Conservation (phyloP, 352 stramenopile genomes). For the Pythium folliculosum region DNA sequence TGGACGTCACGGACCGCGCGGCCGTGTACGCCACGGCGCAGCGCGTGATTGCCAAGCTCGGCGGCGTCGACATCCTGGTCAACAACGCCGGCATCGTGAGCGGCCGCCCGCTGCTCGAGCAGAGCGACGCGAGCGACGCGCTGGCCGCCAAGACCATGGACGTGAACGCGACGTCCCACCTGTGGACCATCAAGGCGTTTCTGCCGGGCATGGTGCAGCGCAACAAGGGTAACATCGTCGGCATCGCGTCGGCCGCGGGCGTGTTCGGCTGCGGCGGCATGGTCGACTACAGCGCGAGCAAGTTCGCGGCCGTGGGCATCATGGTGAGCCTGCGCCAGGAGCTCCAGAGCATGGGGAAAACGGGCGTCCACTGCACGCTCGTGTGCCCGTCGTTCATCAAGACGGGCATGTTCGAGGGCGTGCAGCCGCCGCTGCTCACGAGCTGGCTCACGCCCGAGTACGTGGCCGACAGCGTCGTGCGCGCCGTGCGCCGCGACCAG, state of each 20-base stretch:
- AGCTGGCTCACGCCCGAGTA: conserved; percentile 36
- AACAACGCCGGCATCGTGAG: conserved; percentile 59
- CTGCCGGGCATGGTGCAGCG: conserved; percentile 42
- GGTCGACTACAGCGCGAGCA: conserved; percentile 50
- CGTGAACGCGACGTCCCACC: conserved; percentile 47
- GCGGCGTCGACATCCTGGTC: conserved; percentile 46
- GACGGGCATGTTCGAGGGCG: conserved; percentile 47
- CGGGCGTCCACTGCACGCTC: conserved; percentile 35
- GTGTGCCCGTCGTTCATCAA: conserved; percentile 47
- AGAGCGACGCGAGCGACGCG: conserved; percentile 31
- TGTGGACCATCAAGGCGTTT: conserved; percentile 51
- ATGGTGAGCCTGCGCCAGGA: conserved; percentile 45
- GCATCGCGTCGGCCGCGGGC: conserved; percentile 42
- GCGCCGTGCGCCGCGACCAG: conserved; percentile 34
- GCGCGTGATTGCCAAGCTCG: conserved; percentile 28
- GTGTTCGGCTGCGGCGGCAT: conserved; percentile 40
- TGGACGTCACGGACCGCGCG: conserved; percentile 42
- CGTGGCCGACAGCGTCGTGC: conserved; percentile 35
- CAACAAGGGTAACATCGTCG: conserved; percentile 45
- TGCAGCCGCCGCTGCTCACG: conserved; percentile 28
- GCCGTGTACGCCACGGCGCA: conserved; percentile 31
- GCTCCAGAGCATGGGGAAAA: conserved; percentile 31
- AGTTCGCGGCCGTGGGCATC: conserved; percentile 42
- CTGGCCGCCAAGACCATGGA: conserved; percentile 42
- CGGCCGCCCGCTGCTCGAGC: conserved; percentile 45